Base-by-base conservation (phyloP, 129 eudicot species). In the Helianthus annuus region DNA sequence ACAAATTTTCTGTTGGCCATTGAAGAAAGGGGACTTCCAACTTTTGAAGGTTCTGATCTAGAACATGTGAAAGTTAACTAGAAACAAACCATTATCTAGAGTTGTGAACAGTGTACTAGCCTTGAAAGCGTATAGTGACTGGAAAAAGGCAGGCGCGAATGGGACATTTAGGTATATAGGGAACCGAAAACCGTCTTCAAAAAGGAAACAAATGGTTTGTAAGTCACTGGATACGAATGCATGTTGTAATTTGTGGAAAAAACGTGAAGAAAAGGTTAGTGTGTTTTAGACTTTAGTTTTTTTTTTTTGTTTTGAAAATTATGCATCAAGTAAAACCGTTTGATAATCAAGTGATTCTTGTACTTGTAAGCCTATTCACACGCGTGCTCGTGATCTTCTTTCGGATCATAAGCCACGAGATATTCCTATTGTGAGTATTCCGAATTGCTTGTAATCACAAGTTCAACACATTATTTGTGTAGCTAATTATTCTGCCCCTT, bases 21-120 rank as follows among this genome's bases (percentile, higher is more conserved):
- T 40, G 86, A 88, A 53, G 86, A 81, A 74, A 75, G 89, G 81
- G 83, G 89, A 45, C 76, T 94, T 84, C 98, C 97, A 14, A 61
- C 91, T 40, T 90, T 94, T 79, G 97, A 94, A 73, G 91, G 81
- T 39, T 88, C 96, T 65, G 97, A 90, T 83, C 77, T 94, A 19
- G 98, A 94, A 75, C 78, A 87, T 90, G 98, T 90, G 32, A 52
- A 27, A 19, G 8, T 62, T 68, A 27, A 45, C 16, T 10, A 49
- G 42, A 82, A 55, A 59, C 54, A 53, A 70, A 63, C 16, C 10
- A 32, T 61, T 90, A 63, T 75, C 90, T 5, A 87, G 92, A 85
- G 82, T 93, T 11, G 92, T 89, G 48, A 83, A 82, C 78, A 87
- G 90, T 86, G 83, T 93, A 12, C 83, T 93, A 39, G 98, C 96